phyloP scores from a whole-genome alignment of 2,329 filamentous ascomycete genomes.

The Emmonsiellopsis sp. region DNA sequence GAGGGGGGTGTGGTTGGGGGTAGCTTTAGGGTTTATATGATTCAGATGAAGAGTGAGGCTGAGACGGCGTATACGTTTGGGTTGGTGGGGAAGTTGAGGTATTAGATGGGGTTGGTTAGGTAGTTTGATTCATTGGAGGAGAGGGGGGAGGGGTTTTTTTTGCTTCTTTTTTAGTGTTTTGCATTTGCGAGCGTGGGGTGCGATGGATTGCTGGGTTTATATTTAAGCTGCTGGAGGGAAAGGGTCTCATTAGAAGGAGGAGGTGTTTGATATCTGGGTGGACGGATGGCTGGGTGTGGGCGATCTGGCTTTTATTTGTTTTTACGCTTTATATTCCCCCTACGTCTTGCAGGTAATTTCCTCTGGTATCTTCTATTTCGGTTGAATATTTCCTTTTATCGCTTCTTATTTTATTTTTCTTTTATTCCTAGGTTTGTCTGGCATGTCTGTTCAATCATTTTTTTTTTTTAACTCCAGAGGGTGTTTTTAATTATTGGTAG shows the following conservation, averaged over 20 bases:
- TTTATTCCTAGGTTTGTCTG: too few relatives aligned
- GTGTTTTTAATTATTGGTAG: too few relatives aligned
- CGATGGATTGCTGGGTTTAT: too few relatives aligned
- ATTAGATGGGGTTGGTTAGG: slow-evolving; percentile 21
- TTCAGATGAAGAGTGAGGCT: slow-evolving; percentile 49
- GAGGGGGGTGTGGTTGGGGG: slow-evolving; percentile 51
- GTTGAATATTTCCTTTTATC: slow-evolving; percentile 1
- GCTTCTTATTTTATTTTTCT: slow-evolving; percentile 1
- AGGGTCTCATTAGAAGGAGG: too few relatives aligned
- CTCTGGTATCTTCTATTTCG: background rate
- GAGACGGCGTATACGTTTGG: slow-evolving; percentile 48
- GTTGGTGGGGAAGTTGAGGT: slow-evolving; percentile 44
- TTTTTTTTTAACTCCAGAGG: too few relatives aligned
- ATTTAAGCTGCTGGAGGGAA: too few relatives aligned
- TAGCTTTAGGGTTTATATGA: slow-evolving; percentile 54
- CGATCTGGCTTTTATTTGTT: background rate
- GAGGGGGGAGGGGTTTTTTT: background rate
- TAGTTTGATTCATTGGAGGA: background rate
- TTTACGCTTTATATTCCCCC: background rate
- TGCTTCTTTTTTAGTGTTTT: background rate
- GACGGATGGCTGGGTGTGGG: too few relatives aligned
- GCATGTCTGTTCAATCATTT: too few relatives aligned
- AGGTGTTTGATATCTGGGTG: too few relatives aligned
- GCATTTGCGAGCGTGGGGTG: background rate
- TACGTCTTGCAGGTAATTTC: too few relatives aligned